Percentiles rank a stretch among this genome's conserved stretches.
phyloP scores from a whole-genome alignment of 1,284 basidiomycete genomes.

The Cystobasidium pallidum region DNA sequence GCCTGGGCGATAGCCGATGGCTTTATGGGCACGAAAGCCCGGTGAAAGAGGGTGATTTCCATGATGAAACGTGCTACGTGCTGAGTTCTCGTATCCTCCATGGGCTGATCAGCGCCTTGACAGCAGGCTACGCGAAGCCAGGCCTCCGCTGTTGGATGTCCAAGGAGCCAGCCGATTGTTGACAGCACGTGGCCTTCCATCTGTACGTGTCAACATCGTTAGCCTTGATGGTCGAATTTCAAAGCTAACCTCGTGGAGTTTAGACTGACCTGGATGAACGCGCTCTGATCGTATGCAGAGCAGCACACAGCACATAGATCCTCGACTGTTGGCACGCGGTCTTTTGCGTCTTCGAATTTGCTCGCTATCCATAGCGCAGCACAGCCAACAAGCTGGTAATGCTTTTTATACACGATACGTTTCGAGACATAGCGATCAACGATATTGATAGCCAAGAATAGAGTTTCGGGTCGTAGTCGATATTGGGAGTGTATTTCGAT shows the following conservation, averaged over 20 bases:
- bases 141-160: conserved; percentile 96
- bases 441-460: conserved; percentile 98
- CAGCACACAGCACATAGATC: conserved; percentile 85
- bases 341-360: conserved; percentile 97
- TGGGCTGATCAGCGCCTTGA: conserved; percentile 58
- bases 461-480: conserved; percentile 92
- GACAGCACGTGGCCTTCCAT: conserved; percentile 87
- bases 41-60: conserved; percentile 97
- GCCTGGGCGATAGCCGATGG: conserved; percentile 87
- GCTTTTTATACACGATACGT: conserved; percentile 97
- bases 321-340: conserved; percentile 91
- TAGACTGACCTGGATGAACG: conserved; percentile 49
- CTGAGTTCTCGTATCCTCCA: conserved; percentile 85
- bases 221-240: no score
- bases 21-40: conserved; percentile 84
- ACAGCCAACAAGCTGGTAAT: conserved; percentile 98
- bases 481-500: conserved; percentile 98
- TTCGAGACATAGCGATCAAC: conserved; percentile 99
- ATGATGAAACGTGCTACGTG: conserved; percentile 95
- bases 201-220: conserved; percentile 47
- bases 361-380: conserved; percentile 97
- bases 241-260: background rate
- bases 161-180: conserved; percentile 93
- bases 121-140: conserved; percentile 75
- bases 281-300: conserved; percentile 54